phyloP scores from a whole-genome alignment of 2,329 filamentous ascomycete genomes.

The Xylogone sp. region DNA sequence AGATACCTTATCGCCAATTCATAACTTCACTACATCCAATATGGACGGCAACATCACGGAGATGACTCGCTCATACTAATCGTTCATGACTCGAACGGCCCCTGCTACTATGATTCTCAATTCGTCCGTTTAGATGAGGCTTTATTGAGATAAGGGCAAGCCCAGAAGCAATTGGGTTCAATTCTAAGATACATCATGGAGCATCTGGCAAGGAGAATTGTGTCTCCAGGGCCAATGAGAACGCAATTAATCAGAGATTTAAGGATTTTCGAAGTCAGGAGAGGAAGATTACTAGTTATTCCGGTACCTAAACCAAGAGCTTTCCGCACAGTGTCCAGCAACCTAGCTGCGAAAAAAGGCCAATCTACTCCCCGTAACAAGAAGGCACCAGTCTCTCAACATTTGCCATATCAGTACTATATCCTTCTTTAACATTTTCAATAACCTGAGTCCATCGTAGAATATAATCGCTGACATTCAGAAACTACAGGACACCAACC shows the following conservation, averaged over 20 bases:
- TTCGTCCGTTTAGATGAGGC: too few species aligned
- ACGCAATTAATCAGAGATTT: neutral
- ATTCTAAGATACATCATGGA: neutral
- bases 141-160: too few species aligned
- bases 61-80: too few species aligned
- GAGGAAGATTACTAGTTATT: neutral
- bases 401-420: neutral
- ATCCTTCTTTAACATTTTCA: neutral
- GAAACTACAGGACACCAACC: slow-evolving; percentile 12
- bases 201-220: neutral
- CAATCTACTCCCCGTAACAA: neutral
- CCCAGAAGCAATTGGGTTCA: neutral
- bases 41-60: too few species aligned
- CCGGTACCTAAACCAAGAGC: neutral
- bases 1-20: too few species aligned
- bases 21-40: too few species aligned
- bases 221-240: neutral
- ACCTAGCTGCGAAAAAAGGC: neutral
- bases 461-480: neutral
- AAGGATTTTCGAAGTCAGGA: neutral
- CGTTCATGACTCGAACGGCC: too few species aligned
- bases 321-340: neutral
- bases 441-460: neutral
- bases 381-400: neutral
- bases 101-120: too few species aligned